Percentiles rank a stretch among this genome's conserved stretches.
These are phyloP conservation scores for Colletotrichum higginsianum DNA, from an alignment of 2,329 filamentous ascomycete genomes.

Conservation along the genomic window DNA sequence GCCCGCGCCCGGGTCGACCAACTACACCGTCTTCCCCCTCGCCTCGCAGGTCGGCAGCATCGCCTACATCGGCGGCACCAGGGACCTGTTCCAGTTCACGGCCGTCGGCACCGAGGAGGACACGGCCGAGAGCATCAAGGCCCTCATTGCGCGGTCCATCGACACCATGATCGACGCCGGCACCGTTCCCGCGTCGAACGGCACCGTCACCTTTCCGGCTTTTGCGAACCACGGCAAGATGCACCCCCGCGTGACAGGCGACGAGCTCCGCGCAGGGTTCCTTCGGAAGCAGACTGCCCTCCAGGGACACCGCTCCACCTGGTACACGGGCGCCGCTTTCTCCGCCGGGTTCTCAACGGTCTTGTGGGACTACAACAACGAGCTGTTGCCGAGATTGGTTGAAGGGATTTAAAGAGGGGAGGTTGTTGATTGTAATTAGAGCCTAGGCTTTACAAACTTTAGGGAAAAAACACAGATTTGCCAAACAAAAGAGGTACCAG, in stretches of 20 bases:
- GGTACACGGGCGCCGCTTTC: slow-evolving; percentile 60
- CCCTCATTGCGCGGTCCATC: slow-evolving; percentile 48
- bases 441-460: too few relatives aligned
- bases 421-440: too few relatives aligned
- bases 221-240: slow-evolving; percentile 56
- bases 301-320: slow-evolving; percentile 61
- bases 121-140: slow-evolving; percentile 44
- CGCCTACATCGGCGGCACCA: slow-evolving; percentile 50
- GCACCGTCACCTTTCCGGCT: slow-evolving; percentile 50
- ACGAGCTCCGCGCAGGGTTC: slow-evolving; percentile 57
- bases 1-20: slow-evolving; percentile 42
- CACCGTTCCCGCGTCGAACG: slow-evolving; percentile 44
- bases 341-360: slow-evolving; percentile 50
- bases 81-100: slow-evolving; percentile 51
- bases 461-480: too few relatives aligned
- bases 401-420: background rate
- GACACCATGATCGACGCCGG: slow-evolving; percentile 49
- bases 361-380: slow-evolving; percentile 53
- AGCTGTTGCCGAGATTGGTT: slow-evolving; percentile 45
- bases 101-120: slow-evolving; percentile 47
- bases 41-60: slow-evolving; percentile 46
- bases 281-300: slow-evolving; percentile 58
- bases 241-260: slow-evolving; percentile 50
- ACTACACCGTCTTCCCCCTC: slow-evolving; percentile 47
- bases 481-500: too few relatives aligned